Evolutionary conservation across 371 early-diverging fungal species (phyloP).

Genomic region (Astathelohania contejeani): DNA sequence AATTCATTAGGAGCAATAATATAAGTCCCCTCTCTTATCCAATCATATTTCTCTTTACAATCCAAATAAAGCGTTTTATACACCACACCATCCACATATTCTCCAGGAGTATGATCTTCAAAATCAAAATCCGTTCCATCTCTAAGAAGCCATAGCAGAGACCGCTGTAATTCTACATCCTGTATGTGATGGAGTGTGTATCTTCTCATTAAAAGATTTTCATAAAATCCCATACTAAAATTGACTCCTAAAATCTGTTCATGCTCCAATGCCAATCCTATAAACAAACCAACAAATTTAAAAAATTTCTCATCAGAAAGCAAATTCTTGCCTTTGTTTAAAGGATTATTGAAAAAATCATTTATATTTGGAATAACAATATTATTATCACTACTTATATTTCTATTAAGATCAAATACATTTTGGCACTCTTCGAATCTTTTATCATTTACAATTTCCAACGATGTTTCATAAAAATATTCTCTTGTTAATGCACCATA

Average conservation of each 20-base stretch:
- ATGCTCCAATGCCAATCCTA: conserved; percentile 9
- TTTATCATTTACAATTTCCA: conserved; percentile 16
- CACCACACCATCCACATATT: conserved; percentile 2
- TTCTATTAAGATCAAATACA: conserved; percentile 10
- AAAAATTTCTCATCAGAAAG: conserved; percentile 14
- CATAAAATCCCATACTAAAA: conserved; percentile 32
- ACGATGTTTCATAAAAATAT: conserved; percentile 15
- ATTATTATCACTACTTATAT: background rate
- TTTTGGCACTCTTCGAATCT: conserved; percentile 1
- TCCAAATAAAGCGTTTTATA: conserved; percentile 1
- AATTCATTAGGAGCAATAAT: conserved; percentile 6
- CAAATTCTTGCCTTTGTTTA: conserved; percentile 1
- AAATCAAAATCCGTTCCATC: conserved; percentile 1
- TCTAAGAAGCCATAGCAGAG: conserved; percentile 2
- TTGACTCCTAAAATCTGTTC: conserved; percentile 6
- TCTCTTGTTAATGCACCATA: conserved; percentile 28
- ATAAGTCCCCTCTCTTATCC: conserved; percentile 15
- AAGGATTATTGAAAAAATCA: background rate
- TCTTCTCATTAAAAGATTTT: conserved; percentile 27
- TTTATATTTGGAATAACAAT: background rate
- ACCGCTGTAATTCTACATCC: conserved; percentile 14
- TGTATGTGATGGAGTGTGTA: conserved; percentile 15
- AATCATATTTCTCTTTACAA: conserved; percentile 12
- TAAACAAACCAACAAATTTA: conserved; percentile 21
- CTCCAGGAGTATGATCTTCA: background rate